Evolutionary conservation across 805 yeast genomes (phyloP), one percentile per base, ranked within the genome.

Genomic region (Lipomyces oligophaga): DNA sequence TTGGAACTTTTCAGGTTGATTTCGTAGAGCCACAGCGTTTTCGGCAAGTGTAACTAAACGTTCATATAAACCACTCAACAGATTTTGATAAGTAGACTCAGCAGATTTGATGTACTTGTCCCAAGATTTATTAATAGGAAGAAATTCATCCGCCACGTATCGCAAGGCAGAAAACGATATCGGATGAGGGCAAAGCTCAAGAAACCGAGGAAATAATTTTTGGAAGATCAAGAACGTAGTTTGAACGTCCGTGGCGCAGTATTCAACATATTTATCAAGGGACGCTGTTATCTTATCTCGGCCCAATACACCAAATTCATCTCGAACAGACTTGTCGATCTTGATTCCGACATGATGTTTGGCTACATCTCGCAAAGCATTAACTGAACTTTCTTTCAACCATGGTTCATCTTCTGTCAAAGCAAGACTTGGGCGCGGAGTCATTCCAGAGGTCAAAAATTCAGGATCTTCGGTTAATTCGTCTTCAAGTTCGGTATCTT

Each of bases 161-260:
- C 83, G 73, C 36, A 93, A 68, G 1, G 96, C 96, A 0, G 93
- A 89, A 68, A 89, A 83, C 13, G 95, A 85, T 1, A 90, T 95
- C 0, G 98, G 97, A 65, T 93, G 98, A 0, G 98, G 96, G 35
- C 89, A 79, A 41, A 78, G 75, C 26, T 69, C 59, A 22, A 76
- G 63, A 60, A 85, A 93, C 28, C 69, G 67, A 1, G 96, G 96
- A 26, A 80, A 77, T 0, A 88, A 76, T 48, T 78, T 78, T 47
- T 73, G 69, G 54, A 81, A 81, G 2, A 90, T 86, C 49, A 68
- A 68, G 58, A 75, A 82, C 0, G 98, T 93, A 1, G 82, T 81
- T 5, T 69, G 67, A 0, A 88, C 96, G 67, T 93, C 99, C 4
- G 65, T 67, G 0, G 96, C 87, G 73, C 98, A 94, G 67, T 94